Base-by-base conservation (phyloP, 1,284 basidiomycete species). In the Trichosporon sp. region DNA sequence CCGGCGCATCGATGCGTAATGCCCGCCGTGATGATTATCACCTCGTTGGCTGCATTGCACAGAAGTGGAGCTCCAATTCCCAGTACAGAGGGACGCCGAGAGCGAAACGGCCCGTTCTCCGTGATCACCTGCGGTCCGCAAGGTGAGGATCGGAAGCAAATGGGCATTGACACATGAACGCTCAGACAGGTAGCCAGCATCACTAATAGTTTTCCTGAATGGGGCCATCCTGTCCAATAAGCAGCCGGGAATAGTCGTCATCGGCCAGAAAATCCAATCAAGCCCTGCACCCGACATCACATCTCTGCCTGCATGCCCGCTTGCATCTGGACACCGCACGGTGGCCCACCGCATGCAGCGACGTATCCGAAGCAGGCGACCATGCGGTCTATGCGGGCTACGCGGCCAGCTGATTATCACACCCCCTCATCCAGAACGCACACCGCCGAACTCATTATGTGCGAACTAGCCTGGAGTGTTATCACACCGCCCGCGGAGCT, bases 211-310 rank as follows among this genome's bases (percentile, higher is more conserved):
- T 54, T 6, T 21, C 51, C 51, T 54, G 51, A 54, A 10, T 21
- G 3, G 8, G 19, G 19, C 11, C 19, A 6, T 11, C 21, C 43
- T 54, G 19, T 21, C 51, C 51, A 54, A 54, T 54, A 10, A 26
- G 19, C n/a, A 16, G 19, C 19, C 6, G 19, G 19, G 19, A 26
- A 54, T 54, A 26, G 51, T 54, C 51, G 51, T 54, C 51, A 54
- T 54, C 51, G 51, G 43, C 43, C 51, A 54, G 51, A 54, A 54
- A 54, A 54, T 21, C 51, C 51, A 54, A 54, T 54, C 48, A 21
- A 3, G 4, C 19, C 51, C 8, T 21, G 14, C 5, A 11, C 16
- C 26, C 5, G 51, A 54, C 51, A 54, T 54, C 51, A 54, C 51
- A 54, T 54, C 19, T 19, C 51, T 10, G 5, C 12, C 48, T 51